These are phyloP conservation scores for Phytophthora tubulina DNA, from an alignment of 352 stramenopile species.

Conservation along the genomic window DNA sequence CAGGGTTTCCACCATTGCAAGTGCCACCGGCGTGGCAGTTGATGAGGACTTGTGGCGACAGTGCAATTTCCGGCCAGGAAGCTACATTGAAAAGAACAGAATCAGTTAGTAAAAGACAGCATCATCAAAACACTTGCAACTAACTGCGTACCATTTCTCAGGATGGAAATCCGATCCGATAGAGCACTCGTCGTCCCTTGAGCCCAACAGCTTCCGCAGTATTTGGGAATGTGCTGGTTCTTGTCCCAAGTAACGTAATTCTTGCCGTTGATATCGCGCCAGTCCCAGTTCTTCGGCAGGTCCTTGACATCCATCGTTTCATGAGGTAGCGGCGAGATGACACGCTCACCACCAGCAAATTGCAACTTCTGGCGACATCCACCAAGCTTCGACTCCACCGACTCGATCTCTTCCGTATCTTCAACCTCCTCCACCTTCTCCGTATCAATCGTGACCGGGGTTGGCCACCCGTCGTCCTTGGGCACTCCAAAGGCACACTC, in stretches of 20 bases:
- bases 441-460: slow-evolving; percentile 44
- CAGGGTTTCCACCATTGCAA: slow-evolving; percentile 84
- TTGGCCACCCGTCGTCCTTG: slow-evolving; percentile 81
- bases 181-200: slow-evolving; percentile 90
- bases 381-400: slow-evolving; percentile 33
- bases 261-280: slow-evolving; percentile 94
- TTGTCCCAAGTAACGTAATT: slow-evolving; percentile 98
- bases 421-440: slow-evolving; percentile 38
- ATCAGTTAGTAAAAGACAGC: slow-evolving; percentile 11
- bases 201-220: slow-evolving; percentile 94
- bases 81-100: slow-evolving; percentile 38
- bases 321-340: slow-evolving; percentile 79
- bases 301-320: slow-evolving; percentile 80
- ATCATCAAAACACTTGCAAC: background rate
- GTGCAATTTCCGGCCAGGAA: slow-evolving; percentile 83
- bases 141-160: slow-evolving; percentile 74
- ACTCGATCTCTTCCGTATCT: slow-evolving; percentile 25
- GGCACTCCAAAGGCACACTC: slow-evolving; percentile 94
- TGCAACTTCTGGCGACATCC: slow-evolving; percentile 71
- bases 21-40: slow-evolving; percentile 86
- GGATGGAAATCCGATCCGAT: slow-evolving; percentile 93
- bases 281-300: slow-evolving; percentile 95
- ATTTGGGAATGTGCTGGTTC: slow-evolving; percentile 98
- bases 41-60: slow-evolving; percentile 85
- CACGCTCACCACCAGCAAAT: slow-evolving; percentile 72